phyloP scores from a whole-genome alignment of 2,329 filamentous ascomycete species.

The Trichoderma arundinaceum region DNA sequence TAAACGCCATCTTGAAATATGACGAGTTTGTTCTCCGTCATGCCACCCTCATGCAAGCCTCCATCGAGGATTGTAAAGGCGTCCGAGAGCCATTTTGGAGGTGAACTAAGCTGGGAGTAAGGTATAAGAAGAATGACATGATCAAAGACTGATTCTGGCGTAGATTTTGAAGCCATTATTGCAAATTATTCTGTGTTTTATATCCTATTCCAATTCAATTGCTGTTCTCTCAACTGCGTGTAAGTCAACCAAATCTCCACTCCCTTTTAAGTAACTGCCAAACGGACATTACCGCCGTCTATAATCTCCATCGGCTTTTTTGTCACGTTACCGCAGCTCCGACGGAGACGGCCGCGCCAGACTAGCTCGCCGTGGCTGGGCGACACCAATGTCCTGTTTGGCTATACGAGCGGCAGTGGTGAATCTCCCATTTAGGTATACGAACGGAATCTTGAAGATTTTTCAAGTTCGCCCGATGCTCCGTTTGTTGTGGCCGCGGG shows the following conservation, averaged over 20 bases:
- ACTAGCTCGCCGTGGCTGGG: too few relatives aligned
- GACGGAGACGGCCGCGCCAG: neutral
- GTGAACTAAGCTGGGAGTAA: neutral
- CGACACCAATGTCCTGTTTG: too few relatives aligned
- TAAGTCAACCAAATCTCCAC: neutral
- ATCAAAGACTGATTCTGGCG: slow-evolving; percentile 6
- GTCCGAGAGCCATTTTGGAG: slow-evolving; percentile 6
- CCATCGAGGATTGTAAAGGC: slow-evolving; percentile 22
- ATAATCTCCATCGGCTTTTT: slow-evolving; percentile 12
- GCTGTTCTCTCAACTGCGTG: neutral
- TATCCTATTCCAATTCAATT: neutral
- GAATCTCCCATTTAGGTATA: too few relatives aligned
- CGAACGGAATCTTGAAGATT: too few relatives aligned
- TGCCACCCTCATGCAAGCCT: slow-evolving; percentile 17
- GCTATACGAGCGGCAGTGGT: too few relatives aligned
- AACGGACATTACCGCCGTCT: slow-evolving; percentile 11
- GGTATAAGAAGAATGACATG: slow-evolving; percentile 22
- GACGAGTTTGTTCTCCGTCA: slow-evolving; percentile 19
- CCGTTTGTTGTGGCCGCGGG: too few relatives aligned
- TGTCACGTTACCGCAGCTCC: neutral
- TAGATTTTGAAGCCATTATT: neutral
- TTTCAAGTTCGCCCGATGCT: too few relatives aligned
- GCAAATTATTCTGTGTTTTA: neutral
- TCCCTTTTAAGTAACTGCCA: slow-evolving; percentile 2
- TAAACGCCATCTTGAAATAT: slow-evolving; percentile 5